Conservation (phyloP, 2,329 filamentous ascomycete genomes). For the Alternaria burnsii region DNA sequence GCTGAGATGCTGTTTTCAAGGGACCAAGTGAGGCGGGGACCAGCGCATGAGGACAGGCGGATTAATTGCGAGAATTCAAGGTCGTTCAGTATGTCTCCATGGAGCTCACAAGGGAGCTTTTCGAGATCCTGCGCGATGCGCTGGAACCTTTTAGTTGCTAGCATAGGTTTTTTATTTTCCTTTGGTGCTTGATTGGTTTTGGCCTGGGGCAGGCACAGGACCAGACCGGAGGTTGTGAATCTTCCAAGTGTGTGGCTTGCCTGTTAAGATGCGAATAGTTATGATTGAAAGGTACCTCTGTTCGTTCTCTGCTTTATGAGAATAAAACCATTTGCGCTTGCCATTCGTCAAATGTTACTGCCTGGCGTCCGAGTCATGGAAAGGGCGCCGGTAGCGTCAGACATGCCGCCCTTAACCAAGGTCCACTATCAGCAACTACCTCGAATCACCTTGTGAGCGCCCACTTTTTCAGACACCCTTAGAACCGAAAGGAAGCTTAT, state of each 20-base stretch:
- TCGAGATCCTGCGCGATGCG: constrained; percentile 18
- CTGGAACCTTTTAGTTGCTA: constrained; percentile 2
- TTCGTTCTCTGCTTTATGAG: background rate
- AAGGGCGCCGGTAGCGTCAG: background rate
- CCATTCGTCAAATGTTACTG: background rate
- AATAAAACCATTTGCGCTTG: background rate
- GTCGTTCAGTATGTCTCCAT: constrained; percentile 5
- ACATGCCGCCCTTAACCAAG: background rate
- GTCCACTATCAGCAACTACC: background rate
- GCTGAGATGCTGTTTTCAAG: constrained; percentile 12
- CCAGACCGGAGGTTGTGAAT: background rate
- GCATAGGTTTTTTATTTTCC: background rate
- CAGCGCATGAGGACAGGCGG: constrained; percentile 11
- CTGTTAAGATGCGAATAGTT: background rate
- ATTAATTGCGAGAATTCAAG: constrained; percentile 20
- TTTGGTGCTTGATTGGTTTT: background rate
- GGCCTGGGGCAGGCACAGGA: background rate
- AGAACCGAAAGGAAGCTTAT: background rate
- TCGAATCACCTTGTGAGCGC: background rate
- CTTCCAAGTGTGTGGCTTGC: background rate
- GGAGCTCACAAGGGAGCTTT: constrained; percentile 18
- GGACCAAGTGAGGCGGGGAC: constrained; percentile 16
- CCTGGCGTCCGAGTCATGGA: background rate
- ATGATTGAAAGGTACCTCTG: background rate
- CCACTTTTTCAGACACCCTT: background rate